These are phyloP conservation scores for Groenewaldozyma auringiensis DNA, from an alignment of 1,139 yeast species.

Conservation along the genomic window DNA sequence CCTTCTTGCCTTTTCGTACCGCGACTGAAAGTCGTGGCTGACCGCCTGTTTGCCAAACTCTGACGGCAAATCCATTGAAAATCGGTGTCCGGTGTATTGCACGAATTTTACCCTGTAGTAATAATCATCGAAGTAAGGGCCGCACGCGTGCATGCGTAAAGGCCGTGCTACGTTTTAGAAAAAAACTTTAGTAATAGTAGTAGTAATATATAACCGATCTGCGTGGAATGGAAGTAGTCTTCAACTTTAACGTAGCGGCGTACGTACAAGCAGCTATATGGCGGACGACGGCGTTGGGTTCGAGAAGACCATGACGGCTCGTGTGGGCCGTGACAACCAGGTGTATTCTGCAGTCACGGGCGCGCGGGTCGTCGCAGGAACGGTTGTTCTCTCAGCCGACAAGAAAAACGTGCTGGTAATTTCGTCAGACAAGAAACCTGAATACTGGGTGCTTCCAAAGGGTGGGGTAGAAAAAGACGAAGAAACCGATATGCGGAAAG, in stretches of 20 bases:
- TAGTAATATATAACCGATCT: too few relatives aligned
- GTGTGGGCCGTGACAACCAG: constrained; percentile 42
- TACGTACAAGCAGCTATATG: background rate
- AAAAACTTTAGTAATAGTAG: too few relatives aligned
- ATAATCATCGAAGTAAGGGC: too few relatives aligned
- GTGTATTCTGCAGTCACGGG: constrained; percentile 50
- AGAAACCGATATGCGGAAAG: constrained; percentile 33
- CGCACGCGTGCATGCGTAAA: too few relatives aligned
- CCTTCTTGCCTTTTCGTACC: constrained; percentile 9
- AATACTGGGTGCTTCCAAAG: constrained; percentile 84
- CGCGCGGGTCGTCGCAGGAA: constrained; percentile 86
- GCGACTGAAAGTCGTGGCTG: constrained; percentile 1
- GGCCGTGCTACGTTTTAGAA: too few relatives aligned
- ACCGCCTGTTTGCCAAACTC: constrained; percentile 16
- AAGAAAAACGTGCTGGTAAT: constrained; percentile 65
- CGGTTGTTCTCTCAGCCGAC: constrained; percentile 58
- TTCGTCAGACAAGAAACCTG: constrained; percentile 57
- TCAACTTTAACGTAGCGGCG: background rate
- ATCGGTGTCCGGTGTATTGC: too few relatives aligned
- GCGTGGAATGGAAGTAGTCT: too few relatives aligned
- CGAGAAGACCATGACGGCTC: constrained; percentile 29
- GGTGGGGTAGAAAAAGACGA: constrained; percentile 95
- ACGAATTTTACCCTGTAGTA: too few relatives aligned
- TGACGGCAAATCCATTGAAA: constrained; percentile 13
- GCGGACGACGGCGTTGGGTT: background rate